Base-by-base conservation (phyloP, 1,284 basidiomycete species). In the Baeospora myosura region DNA sequence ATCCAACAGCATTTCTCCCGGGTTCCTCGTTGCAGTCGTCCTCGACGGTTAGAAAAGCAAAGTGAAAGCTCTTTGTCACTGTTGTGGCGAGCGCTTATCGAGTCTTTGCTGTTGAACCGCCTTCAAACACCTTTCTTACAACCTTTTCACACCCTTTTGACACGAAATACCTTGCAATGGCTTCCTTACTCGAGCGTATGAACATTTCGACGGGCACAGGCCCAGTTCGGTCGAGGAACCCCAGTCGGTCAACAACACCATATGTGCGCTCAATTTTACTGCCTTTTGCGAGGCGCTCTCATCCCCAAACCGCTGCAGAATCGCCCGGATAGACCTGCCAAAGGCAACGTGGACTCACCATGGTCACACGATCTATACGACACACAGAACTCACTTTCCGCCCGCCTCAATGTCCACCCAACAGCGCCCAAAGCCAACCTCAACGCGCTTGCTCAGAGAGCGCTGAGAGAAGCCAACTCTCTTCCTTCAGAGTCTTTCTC, bases 341-440 rank as follows among this genome's bases (percentile, higher is more conserved):
- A 79, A 57, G 81, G 78, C 52, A 74, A 88, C 53, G 57, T 77
- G 37, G 76, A 88, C 48, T 66, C 69, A 10, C 64, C 67, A 24
- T 88, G 84, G 84, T 69, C 79, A 41, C 84, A 88, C 54, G 84
- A 88, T 59, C 61, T 85, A 45, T 88, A 66, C 52, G 75, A 80
- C 44, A 63, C 66, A n/a, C 69, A 71, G 44, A 72, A 76, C 52
- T 78, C 79, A 2, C 74, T 87, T 42, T 72, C 74, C 21, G 69
- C 78, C 16, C 76, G 85, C 26, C 59, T 87, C 36, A 69, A 69
- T 17, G 46, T 56, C 42, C 60, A 62, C 16, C 64, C 67, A 4
- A 46, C 54, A 5, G 57, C 65, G 5, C 66, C 67, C 1, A 72
- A 69, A 38, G 62, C 71, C 31, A 68, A 62, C 46, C 52, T 75